Evolutionary conservation across 495 filamentous ascomycete genomes (phyloP).

Genomic region (Aspergillus saccharolyticus): DNA sequence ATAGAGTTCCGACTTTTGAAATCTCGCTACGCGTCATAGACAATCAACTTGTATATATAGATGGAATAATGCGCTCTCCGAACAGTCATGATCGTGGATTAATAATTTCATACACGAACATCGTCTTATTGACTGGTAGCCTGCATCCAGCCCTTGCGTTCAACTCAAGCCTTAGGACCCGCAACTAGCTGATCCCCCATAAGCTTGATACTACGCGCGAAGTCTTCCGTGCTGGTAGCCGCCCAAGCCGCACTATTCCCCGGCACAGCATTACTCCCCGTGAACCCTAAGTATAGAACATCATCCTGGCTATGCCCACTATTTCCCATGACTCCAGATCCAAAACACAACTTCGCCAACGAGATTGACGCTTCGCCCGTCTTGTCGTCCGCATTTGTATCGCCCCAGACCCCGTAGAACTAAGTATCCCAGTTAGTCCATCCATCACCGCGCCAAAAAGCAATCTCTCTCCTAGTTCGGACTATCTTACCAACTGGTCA

Average conservation of each 20-base stretch:
- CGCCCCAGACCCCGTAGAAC: constrained; percentile 65
- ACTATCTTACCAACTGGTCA: constrained; percentile 48
- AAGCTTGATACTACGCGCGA: constrained; percentile 44
- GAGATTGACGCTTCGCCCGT: constrained; percentile 56
- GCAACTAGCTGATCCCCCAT: constrained; percentile 42
- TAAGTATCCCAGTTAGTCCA: too few relatives aligned
- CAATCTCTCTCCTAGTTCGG: too few relatives aligned
- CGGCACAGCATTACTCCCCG: constrained; percentile 43
- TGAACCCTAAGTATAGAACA: constrained; percentile 55
- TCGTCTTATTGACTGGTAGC: too few relatives aligned
- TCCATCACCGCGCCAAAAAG: too few relatives aligned
- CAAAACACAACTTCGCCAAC: constrained; percentile 54
- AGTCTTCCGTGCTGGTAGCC: constrained; percentile 35
- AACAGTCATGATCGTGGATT: too few relatives aligned
- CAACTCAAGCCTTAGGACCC: constrained; percentile 8
- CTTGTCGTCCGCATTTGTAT: constrained; percentile 51
- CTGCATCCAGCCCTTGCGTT: too few relatives aligned
- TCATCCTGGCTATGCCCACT: constrained; percentile 45
- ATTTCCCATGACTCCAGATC: constrained; percentile 40
- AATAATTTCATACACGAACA: too few relatives aligned
- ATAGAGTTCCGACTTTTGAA: too few relatives aligned
- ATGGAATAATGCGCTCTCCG: not conserved
- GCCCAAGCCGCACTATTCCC: constrained; percentile 48
- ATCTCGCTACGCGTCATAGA: too few relatives aligned
- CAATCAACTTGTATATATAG: not conserved